A percentile compares a stretch with the other conserved stretches of the same genome.
Conservation (phyloP, 192 early-diverging fungal species). For the Funneliformis geosporum region DNA sequence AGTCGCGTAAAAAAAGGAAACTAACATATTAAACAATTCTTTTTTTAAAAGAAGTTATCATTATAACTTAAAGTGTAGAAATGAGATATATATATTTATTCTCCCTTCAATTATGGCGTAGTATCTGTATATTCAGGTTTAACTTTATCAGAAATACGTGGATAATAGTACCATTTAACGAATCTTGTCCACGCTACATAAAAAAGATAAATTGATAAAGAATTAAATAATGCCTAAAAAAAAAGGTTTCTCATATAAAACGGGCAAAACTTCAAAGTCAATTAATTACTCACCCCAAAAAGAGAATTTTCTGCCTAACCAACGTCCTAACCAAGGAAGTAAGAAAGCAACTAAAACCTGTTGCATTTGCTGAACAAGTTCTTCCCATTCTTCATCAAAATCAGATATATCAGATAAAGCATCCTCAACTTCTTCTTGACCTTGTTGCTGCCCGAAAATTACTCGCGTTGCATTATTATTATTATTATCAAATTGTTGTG, state of each 20-base stretch:
- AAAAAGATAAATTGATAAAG: background rate
- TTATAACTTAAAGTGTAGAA: background rate
- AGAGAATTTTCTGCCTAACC: constrained; percentile 30
- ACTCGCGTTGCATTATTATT: background rate
- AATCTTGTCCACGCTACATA: constrained; percentile 26
- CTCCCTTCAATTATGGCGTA: background rate
- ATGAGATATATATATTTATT: background rate
- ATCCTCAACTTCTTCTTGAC: background rate
- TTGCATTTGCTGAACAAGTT: constrained; percentile 3
- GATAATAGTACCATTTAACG: constrained; percentile 29
- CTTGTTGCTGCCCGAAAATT: background rate
- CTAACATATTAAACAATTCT: background rate
- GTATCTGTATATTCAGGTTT: background rate
- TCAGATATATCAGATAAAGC: background rate
- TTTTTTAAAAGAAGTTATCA: constrained; percentile 4
- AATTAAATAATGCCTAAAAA: background rate
- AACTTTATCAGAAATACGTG: background rate
- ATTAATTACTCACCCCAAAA: constrained; percentile 21
- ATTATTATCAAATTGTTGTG: too few species aligned
- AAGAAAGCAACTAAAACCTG: constrained; percentile 12
- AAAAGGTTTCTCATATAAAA: background rate
- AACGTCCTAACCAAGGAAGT: constrained; percentile 16
- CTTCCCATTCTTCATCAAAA: constrained; percentile 19
- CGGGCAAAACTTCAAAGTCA: too few species aligned
- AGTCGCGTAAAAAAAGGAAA: background rate